Evolutionary conservation across 305 asterid genomes (phyloP), one percentile per base, ranked within the genome.

Genomic region (Ajuga reptans): DNA sequence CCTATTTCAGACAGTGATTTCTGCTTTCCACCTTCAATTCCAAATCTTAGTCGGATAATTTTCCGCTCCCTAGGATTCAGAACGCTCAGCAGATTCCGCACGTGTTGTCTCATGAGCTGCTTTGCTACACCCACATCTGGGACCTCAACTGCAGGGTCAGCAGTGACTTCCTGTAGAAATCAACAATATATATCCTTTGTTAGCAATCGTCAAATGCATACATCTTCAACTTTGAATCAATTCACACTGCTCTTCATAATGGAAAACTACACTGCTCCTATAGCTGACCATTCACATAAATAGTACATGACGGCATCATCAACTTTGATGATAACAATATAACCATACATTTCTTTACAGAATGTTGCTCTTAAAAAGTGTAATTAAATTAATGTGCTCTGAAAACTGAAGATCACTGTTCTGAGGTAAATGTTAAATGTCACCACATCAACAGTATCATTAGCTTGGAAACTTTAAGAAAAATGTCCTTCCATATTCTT

Each of bases 1-100:
- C 97, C 97, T 16, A 92, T 88, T 65, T 90, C 98, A 17, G 96
- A 83, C 16, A 92, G 76, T 8, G 96, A 83, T 69, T 81, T 84
- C 57, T 61, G 79, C 33, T 72, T 54, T 4, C 91, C 96, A 41
- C 75, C 77, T 56, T 64, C 85, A 39, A 92, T 81, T 29, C 98
- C 98, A 74, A 82, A 92, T 72, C 97, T 80, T 68, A 79, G 60
- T 56, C 83, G 82, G 66, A 92, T 85, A 66, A 90, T 86, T 71
- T 81, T 86, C 85, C 92, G 80, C 77, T 92, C 98, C 70, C 88
- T 81, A n/a, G 97, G 87, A 79, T 75, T 84, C 33, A 90, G 88
- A 69, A 85, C 73, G 42, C 85, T 76, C 75, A 92, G 74, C 66
- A 92, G 95, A 77, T 76, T 78, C 3, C 87, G 87, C 14, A 83